Evolutionary conservation across 2,329 filamentous ascomycete species (phyloP).

Genomic region (Aulographum hederae): DNA sequence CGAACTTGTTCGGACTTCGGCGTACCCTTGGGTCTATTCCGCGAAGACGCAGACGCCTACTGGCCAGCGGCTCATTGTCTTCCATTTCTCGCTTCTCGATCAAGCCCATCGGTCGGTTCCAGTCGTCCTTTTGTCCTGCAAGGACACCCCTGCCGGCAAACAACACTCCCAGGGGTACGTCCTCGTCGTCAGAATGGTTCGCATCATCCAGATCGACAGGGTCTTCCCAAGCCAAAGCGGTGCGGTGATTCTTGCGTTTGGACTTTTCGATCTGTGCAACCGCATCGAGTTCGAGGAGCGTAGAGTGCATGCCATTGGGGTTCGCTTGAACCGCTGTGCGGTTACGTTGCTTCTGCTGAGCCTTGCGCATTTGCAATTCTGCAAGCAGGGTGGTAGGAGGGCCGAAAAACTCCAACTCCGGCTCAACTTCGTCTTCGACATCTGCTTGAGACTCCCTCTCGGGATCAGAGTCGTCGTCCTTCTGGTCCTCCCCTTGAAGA

Average conservation of each 20-base stretch:
- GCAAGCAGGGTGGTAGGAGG: slow-evolving; percentile 80
- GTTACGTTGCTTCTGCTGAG: slow-evolving; percentile 67
- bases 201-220: too few relatives aligned
- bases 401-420: slow-evolving; percentile 35
- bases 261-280: slow-evolving; percentile 72
- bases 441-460: slow-evolving; percentile 14
- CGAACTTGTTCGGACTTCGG: slow-evolving; percentile 18
- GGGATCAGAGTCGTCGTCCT: slow-evolving; percentile 10
- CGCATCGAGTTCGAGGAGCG: slow-evolving; percentile 75
- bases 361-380: slow-evolving; percentile 79
- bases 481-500: slow-evolving; percentile 11
- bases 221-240: slow-evolving; percentile 85
- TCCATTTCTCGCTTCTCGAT: slow-evolving; percentile 73
- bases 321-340: slow-evolving; percentile 43
- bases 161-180: slow-evolving; percentile 73
- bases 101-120: slow-evolving; percentile 49
- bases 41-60: slow-evolving; percentile 55
- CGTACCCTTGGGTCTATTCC: slow-evolving; percentile 25
- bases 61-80: slow-evolving; percentile 77
- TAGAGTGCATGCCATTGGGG: slow-evolving; percentile 74
- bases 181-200: slow-evolving; percentile 48
- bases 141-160: slow-evolving; percentile 39
- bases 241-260: slow-evolving; percentile 52
- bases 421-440: slow-evolving; percentile 22
- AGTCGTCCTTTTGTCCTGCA: slow-evolving; percentile 19